Evolutionary conservation across 1,284 basidiomycete genomes (phyloP), one percentile per base, ranked within the genome.

Genomic region (Coniferiporia sulphurascens): DNA sequence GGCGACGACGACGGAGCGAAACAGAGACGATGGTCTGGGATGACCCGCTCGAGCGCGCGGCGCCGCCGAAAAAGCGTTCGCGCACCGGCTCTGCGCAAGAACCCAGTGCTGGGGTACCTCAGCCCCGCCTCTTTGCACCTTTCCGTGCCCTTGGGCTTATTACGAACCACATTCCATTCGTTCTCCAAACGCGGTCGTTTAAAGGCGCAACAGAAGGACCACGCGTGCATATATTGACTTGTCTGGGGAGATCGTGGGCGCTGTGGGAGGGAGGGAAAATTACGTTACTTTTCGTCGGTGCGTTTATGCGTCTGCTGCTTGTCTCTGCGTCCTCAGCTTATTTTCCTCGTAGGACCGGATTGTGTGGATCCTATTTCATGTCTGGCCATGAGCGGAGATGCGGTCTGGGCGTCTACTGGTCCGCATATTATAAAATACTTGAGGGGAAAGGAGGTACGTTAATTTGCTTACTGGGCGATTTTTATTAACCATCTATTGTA

Each of bases 221-320:
- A 0, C 81, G 83, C 51, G 78, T 94, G 60, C 87, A 93, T 65
- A 78, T 99, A 52, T 75, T 98, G 46, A 97, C 95, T 12, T 95
- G 92, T 67, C 73, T 98, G 4, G 96, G 96, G 13, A 84, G 81
- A 63, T 87, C 91, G 65, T 99, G 96, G 96, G 91, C 93, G 19
- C 80, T 98, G 73, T 99, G 96, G 96, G 94, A 98, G 69, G 94
- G 93, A 12, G 91, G 87, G 36, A 92, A 89, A 73, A 95, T 99
- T 91, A 84, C 82, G 15, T 75, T 99, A 51, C 78, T 98, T 50
- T 98, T 99, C 71, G 93, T 97, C 61, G 94, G 95, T 89, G 71
- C 75, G 91, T 76, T 46, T 60, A 49, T 46, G 27, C 64, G 60
- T 60, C 52, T 52, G 55, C 56, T 34, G 61, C 38, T 59, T 10